Conservation (phyloP, 2,329 filamentous ascomycete species). For the Ilyonectria mors-panacis region DNA sequence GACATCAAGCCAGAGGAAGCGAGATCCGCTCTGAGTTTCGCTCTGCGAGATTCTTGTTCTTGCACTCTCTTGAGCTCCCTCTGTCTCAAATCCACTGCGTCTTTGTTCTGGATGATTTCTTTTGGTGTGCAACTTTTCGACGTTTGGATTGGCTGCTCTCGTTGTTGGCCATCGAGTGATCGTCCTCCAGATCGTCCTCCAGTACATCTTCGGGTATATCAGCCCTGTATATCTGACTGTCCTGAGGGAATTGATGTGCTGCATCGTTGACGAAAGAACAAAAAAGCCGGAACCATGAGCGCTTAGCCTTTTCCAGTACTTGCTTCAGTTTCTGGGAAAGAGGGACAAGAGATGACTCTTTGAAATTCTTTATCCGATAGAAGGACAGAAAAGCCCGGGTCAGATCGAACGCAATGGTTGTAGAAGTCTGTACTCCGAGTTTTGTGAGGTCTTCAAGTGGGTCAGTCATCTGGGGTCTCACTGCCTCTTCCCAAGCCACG, state of each 20-base stretch:
- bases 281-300: conserved; percentile 41
- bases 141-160: conserved; percentile 28
- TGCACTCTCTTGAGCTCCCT: conserved; percentile 67
- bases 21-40: conserved; percentile 62
- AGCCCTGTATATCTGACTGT: conserved; percentile 51
- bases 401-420: conserved; percentile 49
- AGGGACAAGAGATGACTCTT: conserved; percentile 39
- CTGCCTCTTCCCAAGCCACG: conserved; percentile 39
- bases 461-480: conserved; percentile 35
- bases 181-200: conserved; percentile 36
- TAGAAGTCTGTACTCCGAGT: conserved; percentile 25
- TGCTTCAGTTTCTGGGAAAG: conserved; percentile 39
- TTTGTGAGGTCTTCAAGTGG: conserved; percentile 31
- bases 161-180: conserved; percentile 35
- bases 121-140: conserved; percentile 42
- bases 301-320: conserved; percentile 28
- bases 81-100: conserved; percentile 67
- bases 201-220: conserved; percentile 34
- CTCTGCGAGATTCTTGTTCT: conserved; percentile 68
- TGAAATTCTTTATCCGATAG: conserved; percentile 42
- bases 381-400: conserved; percentile 52
- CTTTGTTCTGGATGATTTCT: conserved; percentile 55
- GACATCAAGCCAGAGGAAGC: conserved; percentile 59
- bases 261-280: conserved; percentile 48
- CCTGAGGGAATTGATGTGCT: conserved; percentile 49